phyloP scores from a whole-genome alignment of 164 flowering plant species.

The Berberis thunbergii region DNA sequence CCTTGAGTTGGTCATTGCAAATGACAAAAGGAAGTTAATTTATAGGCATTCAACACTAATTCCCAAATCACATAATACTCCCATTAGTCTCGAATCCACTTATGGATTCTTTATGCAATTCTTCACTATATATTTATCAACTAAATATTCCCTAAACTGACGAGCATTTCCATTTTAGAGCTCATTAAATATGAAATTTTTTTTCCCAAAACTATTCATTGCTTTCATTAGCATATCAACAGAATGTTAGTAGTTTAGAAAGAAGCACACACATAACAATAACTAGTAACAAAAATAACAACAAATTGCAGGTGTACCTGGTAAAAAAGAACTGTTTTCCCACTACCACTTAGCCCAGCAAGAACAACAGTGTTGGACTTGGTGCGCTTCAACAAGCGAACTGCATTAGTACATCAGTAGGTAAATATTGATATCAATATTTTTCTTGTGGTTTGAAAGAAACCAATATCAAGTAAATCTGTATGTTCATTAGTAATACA shows the following conservation, averaged over 20 bases:
- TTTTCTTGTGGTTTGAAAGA: not conserved
- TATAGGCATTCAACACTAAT: too few relatives aligned
- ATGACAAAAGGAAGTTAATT: too few relatives aligned
- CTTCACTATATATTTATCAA: too few relatives aligned
- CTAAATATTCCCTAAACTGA: too few relatives aligned
- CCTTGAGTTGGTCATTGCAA: too few relatives aligned
- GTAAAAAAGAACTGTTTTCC: conserved; percentile 77
- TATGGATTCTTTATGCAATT: too few relatives aligned
- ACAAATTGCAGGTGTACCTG: conserved; percentile 34
- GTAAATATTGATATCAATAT: not conserved
- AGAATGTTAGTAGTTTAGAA: not conserved
- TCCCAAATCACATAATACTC: too few relatives aligned
- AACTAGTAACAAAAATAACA: not conserved
- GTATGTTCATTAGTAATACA: not conserved
- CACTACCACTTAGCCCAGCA: conserved; percentile 82
- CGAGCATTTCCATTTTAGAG: too few relatives aligned
- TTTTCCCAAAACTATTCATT: too few relatives aligned
- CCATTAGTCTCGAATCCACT: too few relatives aligned
- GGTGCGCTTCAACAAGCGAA: conserved; percentile 48
- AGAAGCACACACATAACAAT: not conserved
- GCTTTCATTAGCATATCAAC: not conserved
- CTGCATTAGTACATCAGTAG: conserved; percentile 26
- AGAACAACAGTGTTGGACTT: conserved; percentile 66
- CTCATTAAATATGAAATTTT: too few relatives aligned
- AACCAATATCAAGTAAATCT: not conserved